Percentiles rank a stretch among this genome's conserved stretches.
phyloP scores from a whole-genome alignment of 2,329 filamentous ascomycete genomes.

The Passalora sequoiae region DNA sequence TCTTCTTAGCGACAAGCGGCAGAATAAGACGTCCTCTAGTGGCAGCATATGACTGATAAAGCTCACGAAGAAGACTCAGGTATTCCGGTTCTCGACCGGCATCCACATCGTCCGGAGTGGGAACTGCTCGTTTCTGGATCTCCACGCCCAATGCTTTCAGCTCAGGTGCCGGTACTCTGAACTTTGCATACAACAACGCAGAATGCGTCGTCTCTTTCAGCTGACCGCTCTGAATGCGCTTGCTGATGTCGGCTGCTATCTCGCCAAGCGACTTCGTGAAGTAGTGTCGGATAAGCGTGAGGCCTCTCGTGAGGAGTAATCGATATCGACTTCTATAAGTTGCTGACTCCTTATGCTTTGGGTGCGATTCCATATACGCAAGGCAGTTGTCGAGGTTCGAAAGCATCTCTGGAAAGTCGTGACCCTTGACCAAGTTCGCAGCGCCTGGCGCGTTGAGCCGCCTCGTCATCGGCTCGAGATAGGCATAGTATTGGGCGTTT shows the following conservation, averaged over 20 bases:
- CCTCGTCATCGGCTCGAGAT: conserved; percentile 83
- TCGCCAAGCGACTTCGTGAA: conserved; percentile 60
- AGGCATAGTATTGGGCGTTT: conserved; percentile 91
- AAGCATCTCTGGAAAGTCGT: conserved; percentile 83
- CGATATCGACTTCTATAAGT: conserved; percentile 84
- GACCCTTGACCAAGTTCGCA: conserved; percentile 74
- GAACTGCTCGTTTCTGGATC: conserved; percentile 61
- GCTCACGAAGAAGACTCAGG: conserved; percentile 59
- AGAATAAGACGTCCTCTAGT: conserved; percentile 55
- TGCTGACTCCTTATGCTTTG: conserved; percentile 79
- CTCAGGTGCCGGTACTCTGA: conserved; percentile 60
- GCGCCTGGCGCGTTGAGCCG: conserved; percentile 89
- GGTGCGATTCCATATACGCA: conserved; percentile 82
- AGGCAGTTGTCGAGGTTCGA: conserved; percentile 83
- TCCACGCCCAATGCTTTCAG: conserved; percentile 62
- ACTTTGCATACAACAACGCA: conserved; percentile 65
- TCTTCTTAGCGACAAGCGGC: conserved; percentile 59
- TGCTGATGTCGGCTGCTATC: conserved; percentile 57
- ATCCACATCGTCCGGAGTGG: conserved; percentile 37
- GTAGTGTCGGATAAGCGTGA: conserved; percentile 62
- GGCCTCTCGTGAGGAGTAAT: conserved; percentile 65
- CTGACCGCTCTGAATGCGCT: conserved; percentile 60
- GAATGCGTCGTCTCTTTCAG: conserved; percentile 68
- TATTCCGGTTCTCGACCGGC: conserved; percentile 60
- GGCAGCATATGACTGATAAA: conserved; percentile 59